Percentiles rank a stretch among this genome's conserved stretches.
Conservation (phyloP, 345 rosid species). For the Capsella bursapastoris region DNA sequence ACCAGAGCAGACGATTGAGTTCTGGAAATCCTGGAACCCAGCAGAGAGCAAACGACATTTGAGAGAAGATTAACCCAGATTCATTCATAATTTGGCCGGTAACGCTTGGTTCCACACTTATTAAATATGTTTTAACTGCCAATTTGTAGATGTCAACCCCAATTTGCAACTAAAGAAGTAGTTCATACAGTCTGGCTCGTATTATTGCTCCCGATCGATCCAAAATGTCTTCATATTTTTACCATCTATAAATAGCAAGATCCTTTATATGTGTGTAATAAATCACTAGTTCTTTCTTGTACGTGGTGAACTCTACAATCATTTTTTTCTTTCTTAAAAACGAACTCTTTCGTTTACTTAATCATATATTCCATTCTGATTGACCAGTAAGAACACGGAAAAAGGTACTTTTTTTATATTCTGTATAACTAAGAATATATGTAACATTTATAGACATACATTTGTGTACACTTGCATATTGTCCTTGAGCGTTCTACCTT, state of each 20-base stretch:
- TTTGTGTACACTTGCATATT: neutral
- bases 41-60: too few species aligned
- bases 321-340: neutral
- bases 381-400: neutral
- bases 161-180: conserved; percentile 15
- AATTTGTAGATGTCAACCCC: neutral
- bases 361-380: neutral
- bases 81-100: too few species aligned
- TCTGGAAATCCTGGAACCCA: too few species aligned
- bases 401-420: neutral
- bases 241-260: conserved; percentile 6
- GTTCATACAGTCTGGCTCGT: conserved; percentile 9
- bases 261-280: neutral
- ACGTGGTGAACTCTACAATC: neutral
- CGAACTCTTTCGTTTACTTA: neutral
- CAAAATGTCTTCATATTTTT: conserved; percentile 16
- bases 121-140: neutral
- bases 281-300: neutral
- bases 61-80: too few species aligned
- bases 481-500: neutral
- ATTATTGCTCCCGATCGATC: neutral
- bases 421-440: too few species aligned
- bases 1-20: too few species aligned
- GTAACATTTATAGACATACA: too few species aligned
- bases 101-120: neutral